These are phyloP conservation scores for Piloderma croceum DNA, from an alignment of 768 basidiomycete species.

Conservation along the genomic window DNA sequence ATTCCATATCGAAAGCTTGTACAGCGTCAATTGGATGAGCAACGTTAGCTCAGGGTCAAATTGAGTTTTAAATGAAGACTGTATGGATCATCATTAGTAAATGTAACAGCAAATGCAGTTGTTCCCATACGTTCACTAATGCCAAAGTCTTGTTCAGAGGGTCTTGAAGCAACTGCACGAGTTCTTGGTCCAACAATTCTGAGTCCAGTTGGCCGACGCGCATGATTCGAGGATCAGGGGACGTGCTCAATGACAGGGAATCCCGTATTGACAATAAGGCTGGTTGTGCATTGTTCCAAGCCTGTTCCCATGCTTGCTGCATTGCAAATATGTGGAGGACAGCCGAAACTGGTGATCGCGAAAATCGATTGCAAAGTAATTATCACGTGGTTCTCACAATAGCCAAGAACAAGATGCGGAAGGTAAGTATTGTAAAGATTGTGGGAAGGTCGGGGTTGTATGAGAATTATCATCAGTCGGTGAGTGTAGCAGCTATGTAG, in stretches of 20 bases:
- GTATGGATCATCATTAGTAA: conserved; percentile 15
- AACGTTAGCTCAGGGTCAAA: conserved; percentile 74
- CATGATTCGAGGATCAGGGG: conserved; percentile 44
- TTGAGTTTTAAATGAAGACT: conserved; percentile 54
- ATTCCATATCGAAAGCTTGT: conserved; percentile 82
- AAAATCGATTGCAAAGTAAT: no score
- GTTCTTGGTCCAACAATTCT: conserved; percentile 83
- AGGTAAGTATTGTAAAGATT: no score
- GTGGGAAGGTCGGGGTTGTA: no score
- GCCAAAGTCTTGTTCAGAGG: conserved; percentile 73
- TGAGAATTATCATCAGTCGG: no score
- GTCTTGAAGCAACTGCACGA: conserved; percentile 74
- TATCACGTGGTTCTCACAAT: no score
- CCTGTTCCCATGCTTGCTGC: conserved; percentile 60
- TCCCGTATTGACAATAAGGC: conserved; percentile 43
- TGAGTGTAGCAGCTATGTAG: no score
- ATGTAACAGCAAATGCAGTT: background rate
- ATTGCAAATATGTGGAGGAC: no score
- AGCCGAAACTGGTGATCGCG: no score
- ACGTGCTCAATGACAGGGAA: conserved; percentile 26
- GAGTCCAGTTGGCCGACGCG: conserved; percentile 92
- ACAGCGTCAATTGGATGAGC: conserved; percentile 64
- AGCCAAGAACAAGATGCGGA: no score
- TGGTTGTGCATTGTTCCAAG: conserved; percentile 60
- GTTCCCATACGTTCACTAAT: conserved; percentile 53